Evolutionary conservation across 2,329 filamentous ascomycete genomes (phyloP).

Genomic region (Phyllosticta capitalensis): DNA sequence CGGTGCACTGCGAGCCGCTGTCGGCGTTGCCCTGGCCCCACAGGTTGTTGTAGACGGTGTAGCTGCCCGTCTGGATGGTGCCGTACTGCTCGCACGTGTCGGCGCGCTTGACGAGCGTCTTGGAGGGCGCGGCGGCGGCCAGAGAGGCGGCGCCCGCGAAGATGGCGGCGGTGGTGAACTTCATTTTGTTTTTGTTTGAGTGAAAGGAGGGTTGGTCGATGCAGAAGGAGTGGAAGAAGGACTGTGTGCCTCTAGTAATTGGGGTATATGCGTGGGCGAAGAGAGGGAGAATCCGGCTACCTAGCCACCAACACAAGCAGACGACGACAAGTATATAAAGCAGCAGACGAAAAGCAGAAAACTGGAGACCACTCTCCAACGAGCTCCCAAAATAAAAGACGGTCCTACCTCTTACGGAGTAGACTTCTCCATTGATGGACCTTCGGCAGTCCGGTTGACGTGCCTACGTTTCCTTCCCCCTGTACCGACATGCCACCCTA

Average conservation of each 20-base stretch:
- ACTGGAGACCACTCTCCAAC: background rate
- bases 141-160: slow-evolving; percentile 21
- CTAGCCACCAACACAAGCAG: too few species aligned
- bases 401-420: too few species aligned
- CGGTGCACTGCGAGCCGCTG: slow-evolving; percentile 39
- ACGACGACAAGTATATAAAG: too few species aligned
- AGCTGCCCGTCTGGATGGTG: slow-evolving; percentile 18
- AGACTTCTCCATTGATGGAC: background rate
- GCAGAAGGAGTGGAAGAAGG: background rate
- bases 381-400: too few species aligned
- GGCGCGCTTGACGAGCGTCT: slow-evolving; percentile 12
- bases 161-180: slow-evolving; percentile 19
- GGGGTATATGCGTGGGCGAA: background rate
- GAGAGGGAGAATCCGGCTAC: background rate
- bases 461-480: background rate
- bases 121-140: slow-evolving; percentile 20
- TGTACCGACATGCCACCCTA: background rate
- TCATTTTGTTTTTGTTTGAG: slow-evolving; percentile 16
- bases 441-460: background rate
- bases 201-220: background rate
- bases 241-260: background rate
- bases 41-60: slow-evolving; percentile 33
- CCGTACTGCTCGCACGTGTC: slow-evolving; percentile 25
- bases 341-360: too few species aligned
- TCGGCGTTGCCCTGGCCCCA: slow-evolving; percentile 34